A percentile compares a stretch with the other conserved stretches of the same genome.
Conservation (phyloP, 78 protist species). For the Thecamonas trahens region DNA sequence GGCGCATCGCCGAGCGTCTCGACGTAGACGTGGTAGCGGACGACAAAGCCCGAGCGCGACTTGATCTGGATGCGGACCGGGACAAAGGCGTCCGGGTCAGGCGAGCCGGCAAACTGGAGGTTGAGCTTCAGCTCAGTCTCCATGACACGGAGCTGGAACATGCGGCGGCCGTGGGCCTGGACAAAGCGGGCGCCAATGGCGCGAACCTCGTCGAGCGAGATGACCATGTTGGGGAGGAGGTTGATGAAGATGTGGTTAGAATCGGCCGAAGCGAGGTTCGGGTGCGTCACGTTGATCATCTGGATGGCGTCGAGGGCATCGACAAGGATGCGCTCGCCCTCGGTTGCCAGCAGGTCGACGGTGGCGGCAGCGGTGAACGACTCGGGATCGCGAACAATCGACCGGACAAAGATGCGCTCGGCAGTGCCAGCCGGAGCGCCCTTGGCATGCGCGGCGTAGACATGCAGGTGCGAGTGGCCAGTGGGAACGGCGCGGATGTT, state of each 20-base stretch:
- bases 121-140: conserved; percentile 69
- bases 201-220: conserved; percentile 21
- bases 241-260: conserved; percentile 76
- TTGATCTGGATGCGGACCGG: conserved; percentile 50
- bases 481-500: conserved; percentile 51
- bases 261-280: conserved; percentile 12
- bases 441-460: conserved; percentile 74
- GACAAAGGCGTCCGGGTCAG: neutral
- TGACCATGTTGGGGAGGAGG: conserved; percentile 60
- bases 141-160: conserved; percentile 62
- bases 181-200: conserved; percentile 15
- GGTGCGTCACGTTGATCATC: conserved; percentile 28
- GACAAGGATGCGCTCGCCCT: conserved; percentile 55
- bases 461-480: conserved; percentile 33
- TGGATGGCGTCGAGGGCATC: conserved; percentile 71
- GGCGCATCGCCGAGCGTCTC: too few relatives aligned
- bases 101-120: too few relatives aligned
- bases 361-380: conserved; percentile 20
- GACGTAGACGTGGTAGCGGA: conserved; percentile 50
- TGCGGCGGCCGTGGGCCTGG: conserved; percentile 47
- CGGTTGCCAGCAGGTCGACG: conserved; percentile 39
- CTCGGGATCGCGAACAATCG: conserved; percentile 57
- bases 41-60: conserved; percentile 54
- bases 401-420: conserved; percentile 78
- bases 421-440: conserved; percentile 24